Percentiles rank a stretch among this genome's conserved stretches.
Conservation (phyloP, 2,329 filamentous ascomycete genomes). For the Alternaria solani region DNA sequence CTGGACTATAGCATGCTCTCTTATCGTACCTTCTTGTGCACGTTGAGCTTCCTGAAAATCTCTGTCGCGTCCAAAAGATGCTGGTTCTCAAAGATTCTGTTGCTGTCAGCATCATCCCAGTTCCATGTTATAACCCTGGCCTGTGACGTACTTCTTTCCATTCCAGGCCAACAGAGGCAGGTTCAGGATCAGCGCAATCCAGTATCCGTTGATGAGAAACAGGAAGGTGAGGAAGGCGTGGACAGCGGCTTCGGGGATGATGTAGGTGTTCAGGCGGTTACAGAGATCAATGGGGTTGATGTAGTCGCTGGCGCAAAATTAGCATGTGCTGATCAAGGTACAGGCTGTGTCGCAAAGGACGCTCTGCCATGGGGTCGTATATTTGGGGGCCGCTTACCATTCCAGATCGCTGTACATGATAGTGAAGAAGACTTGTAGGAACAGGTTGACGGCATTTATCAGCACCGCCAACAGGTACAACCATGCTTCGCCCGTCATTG, state of each 20-base stretch:
- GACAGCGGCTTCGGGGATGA: constrained; percentile 96
- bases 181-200: constrained; percentile 91
- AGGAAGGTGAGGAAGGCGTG: constrained; percentile 95
- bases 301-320: constrained; percentile 77
- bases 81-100: constrained; percentile 94
- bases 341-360: not conserved
- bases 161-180: constrained; percentile 92
- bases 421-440: constrained; percentile 99
- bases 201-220: constrained; percentile 99
- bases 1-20: not conserved
- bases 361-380: not conserved
- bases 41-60: constrained; percentile 98
- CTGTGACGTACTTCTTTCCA: constrained; percentile 85
- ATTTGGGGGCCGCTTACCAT: constrained; percentile 73
- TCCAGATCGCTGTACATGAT: constrained; percentile 99
- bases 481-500: constrained; percentile 98
- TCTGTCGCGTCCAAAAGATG: constrained; percentile 97
- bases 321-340: constrained; percentile 31
- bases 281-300: constrained; percentile 99
- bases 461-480: constrained; percentile 96
- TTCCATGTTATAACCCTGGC: not conserved
- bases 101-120: constrained; percentile 44
- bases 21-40: constrained; percentile 88
- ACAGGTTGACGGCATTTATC: constrained; percentile 99
- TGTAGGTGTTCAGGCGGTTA: constrained; percentile 99